A percentile compares a stretch with the other conserved stretches of the same genome.
phyloP scores from a whole-genome alignment of 2,329 filamentous ascomycete species.

The Beauveria asiatica region DNA sequence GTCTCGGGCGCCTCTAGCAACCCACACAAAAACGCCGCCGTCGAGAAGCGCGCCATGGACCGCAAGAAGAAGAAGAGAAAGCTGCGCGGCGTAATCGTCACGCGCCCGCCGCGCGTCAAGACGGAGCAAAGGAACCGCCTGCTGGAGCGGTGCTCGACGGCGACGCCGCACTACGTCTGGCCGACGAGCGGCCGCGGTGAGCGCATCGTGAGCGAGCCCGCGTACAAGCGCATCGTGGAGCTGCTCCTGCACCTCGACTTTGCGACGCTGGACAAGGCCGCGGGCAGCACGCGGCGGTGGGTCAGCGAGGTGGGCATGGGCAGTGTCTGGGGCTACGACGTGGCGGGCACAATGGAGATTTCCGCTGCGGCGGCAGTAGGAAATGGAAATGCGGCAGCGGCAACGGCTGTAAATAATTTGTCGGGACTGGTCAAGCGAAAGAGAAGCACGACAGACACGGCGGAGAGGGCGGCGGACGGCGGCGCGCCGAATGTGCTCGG shows the following conservation, averaged over 20 bases:
- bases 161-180: slow-evolving; percentile 60
- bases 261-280: slow-evolving; percentile 52
- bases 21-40: background rate
- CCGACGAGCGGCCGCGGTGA: slow-evolving; percentile 52
- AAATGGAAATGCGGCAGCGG: slow-evolving; percentile 13
- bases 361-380: slow-evolving; percentile 13
- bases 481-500: slow-evolving; percentile 36
- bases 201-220: slow-evolving; percentile 51
- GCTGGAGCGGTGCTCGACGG: slow-evolving; percentile 35
- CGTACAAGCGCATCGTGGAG: slow-evolving; percentile 61
- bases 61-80: slow-evolving; percentile 36
- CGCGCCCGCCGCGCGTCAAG: slow-evolving; percentile 59
- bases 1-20: slow-evolving; percentile 15
- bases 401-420: slow-evolving; percentile 33
- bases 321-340: slow-evolving; percentile 41
- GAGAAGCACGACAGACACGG: slow-evolving; percentile 21
- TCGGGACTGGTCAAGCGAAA: slow-evolving; percentile 41
- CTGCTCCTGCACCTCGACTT: slow-evolving; percentile 69
- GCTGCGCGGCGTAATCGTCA: slow-evolving; percentile 46
- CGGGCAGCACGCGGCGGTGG: slow-evolving; percentile 61
- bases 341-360: slow-evolving; percentile 35
- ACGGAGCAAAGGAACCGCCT: slow-evolving; percentile 43
- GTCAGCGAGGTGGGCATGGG: slow-evolving; percentile 54
- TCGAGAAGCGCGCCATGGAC: slow-evolving; percentile 12
- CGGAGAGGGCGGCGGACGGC: slow-evolving; percentile 10